A percentile compares a stretch with the other conserved stretches of the same genome.
These are phyloP conservation scores for Selaginella tamariscina DNA, from an alignment of 75 land plant genomes.

Conservation along the genomic window DNA sequence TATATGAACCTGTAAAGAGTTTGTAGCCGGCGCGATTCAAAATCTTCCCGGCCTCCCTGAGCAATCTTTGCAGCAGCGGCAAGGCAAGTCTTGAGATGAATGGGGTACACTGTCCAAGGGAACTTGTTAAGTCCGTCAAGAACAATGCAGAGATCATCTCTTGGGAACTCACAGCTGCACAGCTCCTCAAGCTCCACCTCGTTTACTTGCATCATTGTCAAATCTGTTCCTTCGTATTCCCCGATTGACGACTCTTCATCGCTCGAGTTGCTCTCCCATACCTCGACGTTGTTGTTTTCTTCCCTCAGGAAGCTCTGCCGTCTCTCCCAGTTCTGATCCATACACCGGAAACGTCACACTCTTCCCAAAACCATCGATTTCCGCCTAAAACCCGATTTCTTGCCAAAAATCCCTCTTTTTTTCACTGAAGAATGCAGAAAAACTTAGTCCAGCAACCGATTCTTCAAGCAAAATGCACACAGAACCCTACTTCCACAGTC, in stretches of 20 bases:
- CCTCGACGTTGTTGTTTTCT: constrained; percentile 5
- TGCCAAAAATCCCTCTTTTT: no score
- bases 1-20: no score
- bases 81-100: constrained; percentile 21
- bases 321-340: constrained; percentile 18
- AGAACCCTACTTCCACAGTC: no score
- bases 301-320: not conserved
- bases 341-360: not conserved
- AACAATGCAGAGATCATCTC: constrained; percentile 13
- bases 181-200: constrained; percentile 20
- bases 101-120: constrained; percentile 25
- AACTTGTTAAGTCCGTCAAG: constrained; percentile 24
- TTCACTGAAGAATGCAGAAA: no score
- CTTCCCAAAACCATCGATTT: no score
- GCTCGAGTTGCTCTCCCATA: constrained; percentile 19
- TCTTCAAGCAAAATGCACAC: no score
- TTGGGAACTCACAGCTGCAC: constrained; percentile 19
- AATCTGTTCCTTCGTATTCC: constrained; percentile 17
- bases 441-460: no score
- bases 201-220: constrained; percentile 22
- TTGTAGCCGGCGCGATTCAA: constrained; percentile 12
- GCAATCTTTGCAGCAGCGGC: constrained; percentile 16
- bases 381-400: no score
- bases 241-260: constrained; percentile 18
- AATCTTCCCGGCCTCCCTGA: constrained; percentile 15